A percentile compares a stretch with the other conserved stretches of the same genome.
phyloP scores from a whole-genome alignment of 2,329 filamentous ascomycete species.

The Fusarium heterosporum region DNA sequence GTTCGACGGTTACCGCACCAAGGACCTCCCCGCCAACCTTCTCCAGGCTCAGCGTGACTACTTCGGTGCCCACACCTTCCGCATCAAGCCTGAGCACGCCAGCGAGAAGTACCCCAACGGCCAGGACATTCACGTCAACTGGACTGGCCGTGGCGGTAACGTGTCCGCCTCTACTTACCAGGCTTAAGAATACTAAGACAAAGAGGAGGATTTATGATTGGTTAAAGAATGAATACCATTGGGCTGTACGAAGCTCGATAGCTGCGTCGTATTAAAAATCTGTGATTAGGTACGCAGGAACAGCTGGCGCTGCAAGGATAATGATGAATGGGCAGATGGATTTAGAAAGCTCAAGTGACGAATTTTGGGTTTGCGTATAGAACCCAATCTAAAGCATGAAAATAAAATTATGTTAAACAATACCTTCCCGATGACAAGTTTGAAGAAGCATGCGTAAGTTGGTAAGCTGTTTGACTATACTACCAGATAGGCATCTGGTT shows the following conservation, averaged over 20 bases:
- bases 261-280: conserved; percentile 39
- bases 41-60: conserved; percentile 99
- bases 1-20: conserved; percentile 98
- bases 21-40: conserved; percentile 96
- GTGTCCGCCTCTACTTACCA: conserved; percentile 98
- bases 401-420: conserved; percentile 25
- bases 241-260: conserved; percentile 35
- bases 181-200: conserved; percentile 70
- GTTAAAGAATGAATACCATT: conserved; percentile 38
- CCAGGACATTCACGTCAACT: conserved; percentile 98
- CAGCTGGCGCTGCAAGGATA: conserved; percentile 45
- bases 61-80: conserved; percentile 96
- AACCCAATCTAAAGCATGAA: conserved; percentile 30
- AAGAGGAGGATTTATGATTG: conserved; percentile 31
- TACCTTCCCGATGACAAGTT: neutral
- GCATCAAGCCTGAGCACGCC: conserved; percentile 83
- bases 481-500: no score
- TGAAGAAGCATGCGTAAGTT: neutral
- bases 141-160: conserved; percentile 97
- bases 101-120: conserved; percentile 83
- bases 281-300: conserved; percentile 44
- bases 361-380: conserved; percentile 31
- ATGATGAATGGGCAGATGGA: conserved; percentile 44
- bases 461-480: no score
- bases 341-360: conserved; percentile 46